Percentiles rank a stretch among this genome's conserved stretches.
Evolutionary conservation across 1,284 basidiomycete species (phyloP).

Genomic region (Apiotrichum veenhuisii): DNA sequence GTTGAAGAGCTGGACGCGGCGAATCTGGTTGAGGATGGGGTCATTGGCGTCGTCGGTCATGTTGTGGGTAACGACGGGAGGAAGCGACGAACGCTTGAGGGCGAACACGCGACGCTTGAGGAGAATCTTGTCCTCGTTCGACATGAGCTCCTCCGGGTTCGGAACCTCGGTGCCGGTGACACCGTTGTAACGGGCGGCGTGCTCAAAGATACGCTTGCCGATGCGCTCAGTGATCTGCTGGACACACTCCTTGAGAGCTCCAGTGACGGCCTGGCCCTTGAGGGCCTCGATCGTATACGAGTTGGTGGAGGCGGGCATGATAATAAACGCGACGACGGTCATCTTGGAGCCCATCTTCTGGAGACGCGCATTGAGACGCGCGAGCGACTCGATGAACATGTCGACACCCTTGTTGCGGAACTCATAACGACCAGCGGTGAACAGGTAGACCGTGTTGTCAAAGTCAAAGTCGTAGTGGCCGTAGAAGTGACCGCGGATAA

Average conservation of each 20-base stretch:
- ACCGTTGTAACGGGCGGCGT: slow-evolving; percentile 78
- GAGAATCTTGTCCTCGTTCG: slow-evolving; percentile 88
- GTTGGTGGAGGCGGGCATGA: slow-evolving; percentile 94
- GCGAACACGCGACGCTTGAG: slow-evolving; percentile 96
- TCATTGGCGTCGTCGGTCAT: slow-evolving; percentile 91
- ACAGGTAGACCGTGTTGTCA: slow-evolving; percentile 96
- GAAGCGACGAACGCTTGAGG: slow-evolving; percentile 86
- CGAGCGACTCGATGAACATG: slow-evolving; percentile 97
- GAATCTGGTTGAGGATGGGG: slow-evolving; percentile 91
- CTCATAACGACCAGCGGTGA: slow-evolving; percentile 98
- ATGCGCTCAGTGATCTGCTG: slow-evolving; percentile 90
- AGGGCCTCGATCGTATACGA: slow-evolving; percentile 97
- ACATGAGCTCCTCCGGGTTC: slow-evolving; percentile 71
- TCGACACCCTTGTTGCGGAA: slow-evolving; percentile 99
- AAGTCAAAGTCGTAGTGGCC: slow-evolving; percentile 94
- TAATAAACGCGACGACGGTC: slow-evolving; percentile 96
- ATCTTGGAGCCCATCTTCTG: slow-evolving; percentile 72
- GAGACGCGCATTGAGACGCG: slow-evolving; percentile 84
- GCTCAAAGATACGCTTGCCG: slow-evolving; percentile 86
- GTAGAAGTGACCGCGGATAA: slow-evolving; percentile 95
- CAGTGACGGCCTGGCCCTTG: slow-evolving; percentile 96
- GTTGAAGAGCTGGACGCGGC: slow-evolving; percentile 91
- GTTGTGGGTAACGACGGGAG: slow-evolving; percentile 94
- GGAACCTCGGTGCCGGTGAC: slow-evolving; percentile 70
- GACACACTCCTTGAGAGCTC: slow-evolving; percentile 91